These are phyloP conservation scores for Coniosporium apollinis DNA, from an alignment of 495 filamentous ascomycete species.

Conservation along the genomic window DNA sequence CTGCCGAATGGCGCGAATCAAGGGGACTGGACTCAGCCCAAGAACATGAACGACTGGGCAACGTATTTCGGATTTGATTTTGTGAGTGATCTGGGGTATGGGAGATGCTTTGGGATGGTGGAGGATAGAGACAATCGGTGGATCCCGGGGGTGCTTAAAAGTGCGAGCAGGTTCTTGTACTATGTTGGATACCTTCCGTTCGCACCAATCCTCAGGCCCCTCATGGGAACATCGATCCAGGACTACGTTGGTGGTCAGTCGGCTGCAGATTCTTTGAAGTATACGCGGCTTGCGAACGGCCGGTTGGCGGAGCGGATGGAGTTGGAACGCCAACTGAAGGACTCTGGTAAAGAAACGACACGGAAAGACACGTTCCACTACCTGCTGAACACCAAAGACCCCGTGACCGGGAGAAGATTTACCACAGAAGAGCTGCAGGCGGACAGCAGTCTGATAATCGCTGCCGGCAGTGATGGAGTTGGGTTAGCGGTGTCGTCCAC, in stretches of 20 bases:
- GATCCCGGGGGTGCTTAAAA: constrained; percentile 2
- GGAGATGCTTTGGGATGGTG: constrained; percentile 15
- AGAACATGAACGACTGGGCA: constrained; percentile 10
- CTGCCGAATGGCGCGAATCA: constrained; percentile 4
- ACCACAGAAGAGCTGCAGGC: constrained; percentile 7
- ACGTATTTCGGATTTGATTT: constrained; percentile 22
- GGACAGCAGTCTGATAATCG: constrained; percentile 1
- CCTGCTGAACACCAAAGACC: not conserved
- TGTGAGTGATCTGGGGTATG: constrained; percentile 19
- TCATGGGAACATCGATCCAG: constrained; percentile 13
- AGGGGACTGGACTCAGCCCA: constrained; percentile 7
- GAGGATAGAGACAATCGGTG: constrained; percentile 9
- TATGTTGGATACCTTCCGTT: constrained; percentile 17
- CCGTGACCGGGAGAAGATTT: constrained; percentile 1
- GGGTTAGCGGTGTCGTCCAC: constrained; percentile 37
- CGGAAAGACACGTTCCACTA: not conserved
- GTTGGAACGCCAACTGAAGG: not conserved
- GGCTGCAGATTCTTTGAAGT: constrained; percentile 12
- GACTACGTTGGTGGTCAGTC: constrained; percentile 11
- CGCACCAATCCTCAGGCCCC: constrained; percentile 9
- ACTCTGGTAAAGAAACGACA: not conserved
- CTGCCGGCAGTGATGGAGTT: constrained; percentile 36
- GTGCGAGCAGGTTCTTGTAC: constrained; percentile 12
- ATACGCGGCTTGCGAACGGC: constrained; percentile 3
- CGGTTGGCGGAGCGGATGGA: not conserved